phyloP scores from a whole-genome alignment of 257 asterid genomes.

The Jasminum sambac region DNA sequence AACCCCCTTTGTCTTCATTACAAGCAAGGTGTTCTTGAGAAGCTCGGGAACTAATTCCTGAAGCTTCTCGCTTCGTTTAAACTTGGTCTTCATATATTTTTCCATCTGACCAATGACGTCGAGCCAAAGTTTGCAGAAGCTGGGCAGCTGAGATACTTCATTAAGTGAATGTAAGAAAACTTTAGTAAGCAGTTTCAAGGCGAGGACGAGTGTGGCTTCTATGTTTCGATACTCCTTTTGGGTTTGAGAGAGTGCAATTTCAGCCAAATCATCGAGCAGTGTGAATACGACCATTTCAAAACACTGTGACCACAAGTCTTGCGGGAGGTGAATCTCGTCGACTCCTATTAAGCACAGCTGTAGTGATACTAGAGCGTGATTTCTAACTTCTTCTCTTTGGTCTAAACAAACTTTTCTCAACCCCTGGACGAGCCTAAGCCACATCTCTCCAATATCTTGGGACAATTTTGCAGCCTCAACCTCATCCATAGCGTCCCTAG shows the following conservation, averaged over 20 bases:
- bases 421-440: constrained; percentile 89
- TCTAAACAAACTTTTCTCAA: constrained; percentile 75
- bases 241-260: constrained; percentile 57
- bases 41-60: constrained; percentile 89
- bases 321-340: constrained; percentile 59
- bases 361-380: constrained; percentile 63
- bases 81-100: constrained; percentile 59
- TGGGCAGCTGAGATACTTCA: constrained; percentile 48
- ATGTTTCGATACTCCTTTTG: constrained; percentile 71
- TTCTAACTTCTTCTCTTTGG: constrained; percentile 81
- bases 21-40: constrained; percentile 73
- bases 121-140: constrained; percentile 72
- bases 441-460: constrained; percentile 86
- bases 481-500: constrained; percentile 65
- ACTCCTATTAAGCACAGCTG: constrained; percentile 74
- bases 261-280: constrained; percentile 63
- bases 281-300: constrained; percentile 74
- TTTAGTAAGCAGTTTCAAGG: constrained; percentile 73
- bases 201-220: constrained; percentile 65
- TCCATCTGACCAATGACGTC: constrained; percentile 62
- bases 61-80: constrained; percentile 77
- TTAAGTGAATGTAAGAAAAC: constrained; percentile 58
- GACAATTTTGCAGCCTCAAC: constrained; percentile 80
- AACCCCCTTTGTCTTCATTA: constrained; percentile 69
- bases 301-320: constrained; percentile 71